Conservation (phyloP, 1,139 yeast species). For the Lodderomyces jiufengensis region DNA sequence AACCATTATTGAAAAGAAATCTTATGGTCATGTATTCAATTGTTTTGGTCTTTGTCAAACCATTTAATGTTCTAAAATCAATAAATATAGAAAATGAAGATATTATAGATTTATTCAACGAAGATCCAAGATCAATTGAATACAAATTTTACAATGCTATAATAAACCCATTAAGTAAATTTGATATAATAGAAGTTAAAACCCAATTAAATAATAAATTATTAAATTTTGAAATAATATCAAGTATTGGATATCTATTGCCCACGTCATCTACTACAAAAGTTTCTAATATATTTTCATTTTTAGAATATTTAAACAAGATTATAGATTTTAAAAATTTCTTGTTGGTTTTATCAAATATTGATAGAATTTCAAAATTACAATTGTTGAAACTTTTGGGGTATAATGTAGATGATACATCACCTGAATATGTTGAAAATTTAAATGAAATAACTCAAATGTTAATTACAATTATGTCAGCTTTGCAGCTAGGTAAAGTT, state of each 20-base stretch:
- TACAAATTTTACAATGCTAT: constrained; percentile 16
- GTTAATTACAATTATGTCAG: constrained; percentile 22
- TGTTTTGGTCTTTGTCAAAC: constrained; percentile 24
- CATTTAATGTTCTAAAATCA: constrained; percentile 27
- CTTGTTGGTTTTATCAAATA: constrained; percentile 25
- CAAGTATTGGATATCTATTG: constrained; percentile 1
- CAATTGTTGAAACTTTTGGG: constrained; percentile 28
- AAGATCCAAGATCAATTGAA: constrained; percentile 17
- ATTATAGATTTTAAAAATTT: constrained; percentile 30
- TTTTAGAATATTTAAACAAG: constrained; percentile 21
- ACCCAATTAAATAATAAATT: constrained; percentile 1
- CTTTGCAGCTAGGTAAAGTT: constrained; percentile 26
- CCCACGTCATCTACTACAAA: constrained; percentile 1
- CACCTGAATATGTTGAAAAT: constrained; percentile 2
- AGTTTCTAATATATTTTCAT: constrained; percentile 11
- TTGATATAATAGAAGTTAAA: constrained; percentile 16
- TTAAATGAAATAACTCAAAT: constrained; percentile 15
- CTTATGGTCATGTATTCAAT: constrained; percentile 25
- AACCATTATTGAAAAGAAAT: constrained; percentile 17
- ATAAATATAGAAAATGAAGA: constrained; percentile 19
- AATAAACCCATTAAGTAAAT: constrained; percentile 18
- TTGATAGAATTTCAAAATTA: constrained; percentile 20
- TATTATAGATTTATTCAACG: constrained; percentile 19
- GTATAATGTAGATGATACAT: constrained; percentile 13
- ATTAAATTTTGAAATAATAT: not conserved